These are phyloP conservation scores for Candida gorgasii DNA, from an alignment of 805 yeast genomes.

Conservation along the genomic window DNA sequence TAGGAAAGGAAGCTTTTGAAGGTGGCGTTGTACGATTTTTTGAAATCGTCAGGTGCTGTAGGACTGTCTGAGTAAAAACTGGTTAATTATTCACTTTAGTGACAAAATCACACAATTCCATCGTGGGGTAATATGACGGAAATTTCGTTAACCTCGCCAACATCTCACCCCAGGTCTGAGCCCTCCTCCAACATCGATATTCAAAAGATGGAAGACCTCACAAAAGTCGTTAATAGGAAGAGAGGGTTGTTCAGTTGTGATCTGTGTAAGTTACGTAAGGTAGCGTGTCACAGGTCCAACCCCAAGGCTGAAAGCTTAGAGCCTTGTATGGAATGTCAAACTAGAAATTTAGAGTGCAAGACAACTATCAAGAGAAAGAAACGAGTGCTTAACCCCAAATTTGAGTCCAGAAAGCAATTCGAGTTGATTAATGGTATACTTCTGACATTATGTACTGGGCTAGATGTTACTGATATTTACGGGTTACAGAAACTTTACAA, in stretches of 20 bases:
- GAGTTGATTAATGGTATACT: conserved; percentile 9
- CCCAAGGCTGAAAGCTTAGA: conserved; percentile 2
- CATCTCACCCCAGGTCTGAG: not conserved
- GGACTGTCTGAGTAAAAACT: too few species aligned
- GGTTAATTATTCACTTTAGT: too few species aligned
- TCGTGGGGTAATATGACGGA: conserved; percentile 1
- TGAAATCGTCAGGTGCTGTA: too few species aligned
- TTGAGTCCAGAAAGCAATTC: conserved; percentile 2
- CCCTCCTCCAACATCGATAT: too few species aligned
- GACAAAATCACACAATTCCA: not conserved
- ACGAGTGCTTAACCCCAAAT: conserved; percentile 2
- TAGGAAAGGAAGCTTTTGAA: too few species aligned
- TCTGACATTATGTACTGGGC: conserved; percentile 5
- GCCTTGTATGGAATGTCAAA: conserved; percentile 11
- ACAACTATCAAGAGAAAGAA: conserved; percentile 12
- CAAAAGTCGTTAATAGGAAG: conserved; percentile 1
- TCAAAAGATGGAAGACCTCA: not conserved
- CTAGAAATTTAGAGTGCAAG: conserved; percentile 8
- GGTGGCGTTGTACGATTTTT: too few species aligned
- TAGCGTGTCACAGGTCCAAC: conserved; percentile 8
- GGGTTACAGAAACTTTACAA: not conserved
- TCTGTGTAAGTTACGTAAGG: conserved; percentile 12
- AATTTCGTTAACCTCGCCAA: not conserved
- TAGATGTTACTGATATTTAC: conserved; percentile 5
- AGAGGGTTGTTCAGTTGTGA: conserved; percentile 13